Base-by-base conservation (phyloP, 2,329 filamentous ascomycete species). In the Trichoderma koningiopsis region DNA sequence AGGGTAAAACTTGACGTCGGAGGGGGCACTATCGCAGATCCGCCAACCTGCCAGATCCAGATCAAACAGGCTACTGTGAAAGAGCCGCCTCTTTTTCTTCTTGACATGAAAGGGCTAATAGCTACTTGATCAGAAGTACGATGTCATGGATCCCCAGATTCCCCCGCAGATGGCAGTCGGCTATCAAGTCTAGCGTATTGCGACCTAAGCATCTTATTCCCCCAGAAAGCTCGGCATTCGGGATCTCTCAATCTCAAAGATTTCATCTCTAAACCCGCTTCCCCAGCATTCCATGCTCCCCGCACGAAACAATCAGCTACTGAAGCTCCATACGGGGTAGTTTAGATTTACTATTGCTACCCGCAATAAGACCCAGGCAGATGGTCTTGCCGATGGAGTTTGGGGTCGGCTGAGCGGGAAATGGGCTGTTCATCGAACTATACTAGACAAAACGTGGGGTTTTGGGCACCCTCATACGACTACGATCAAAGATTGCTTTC, bases 171-270 rank as follows among this genome's bases (percentile, higher is more conserved):
- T 33, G 22, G 53, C 14, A 40, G 24, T 29, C 63, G 19, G 35
- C 49, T 40, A 40, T 64, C 61, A 56, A 29, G 3, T 40, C 61
- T 56, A 64, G 61, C 61, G 63, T 19, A 43, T 43, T 22, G 43
- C 22, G 29, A 63, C 33, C 63, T 67, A 59, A 52, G 63, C 63
- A 59, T 67, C 63, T 59, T 59, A 67, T 67, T 67, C 63, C 63
- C 61, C 63, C 63, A 59, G 63, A 67, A 49, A 43, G 33, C 43
- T 67, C 63, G 40, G 63, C 31, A 14, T 67, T 67, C 55, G 55
- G 63, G 62, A 65, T 64, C 49, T 64, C 31, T 49, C 31, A 14
- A 33, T 65, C 52, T 66, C 53, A 14, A 58, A 53, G 57, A 56
- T 58, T 49, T 29, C 2, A 37, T 58, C 53, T 58, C 37, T 35